Percentiles rank a stretch among this genome's conserved stretches.
Conservation (phyloP, 2,329 filamentous ascomycete genomes). For the Fusarium mundagurra region DNA sequence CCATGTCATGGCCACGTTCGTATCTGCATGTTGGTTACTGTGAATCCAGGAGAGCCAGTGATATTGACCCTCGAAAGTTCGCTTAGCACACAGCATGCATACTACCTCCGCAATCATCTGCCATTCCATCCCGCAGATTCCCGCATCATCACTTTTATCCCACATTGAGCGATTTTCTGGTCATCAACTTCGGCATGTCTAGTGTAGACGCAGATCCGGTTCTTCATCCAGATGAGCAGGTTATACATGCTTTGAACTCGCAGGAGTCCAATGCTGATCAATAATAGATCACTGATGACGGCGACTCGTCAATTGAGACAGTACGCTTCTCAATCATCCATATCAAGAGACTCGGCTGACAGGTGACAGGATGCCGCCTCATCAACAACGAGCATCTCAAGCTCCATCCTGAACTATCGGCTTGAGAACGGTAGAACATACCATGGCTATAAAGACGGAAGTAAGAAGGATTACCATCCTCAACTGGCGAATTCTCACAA, state of each 20-base stretch:
- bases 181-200: not conserved
- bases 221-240: not conserved
- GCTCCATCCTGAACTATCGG: not conserved
- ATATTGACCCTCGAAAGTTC: fast-evolving
- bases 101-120: fast-evolving
- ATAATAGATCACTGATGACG: fast-evolving
- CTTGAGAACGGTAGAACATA: conserved; percentile 21
- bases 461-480: fast-evolving
- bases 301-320: not conserved
- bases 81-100: not conserved
- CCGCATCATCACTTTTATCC: no score
- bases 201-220: not conserved
- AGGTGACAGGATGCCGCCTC: not conserved
- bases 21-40: not conserved
- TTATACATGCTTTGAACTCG: fast-evolving
- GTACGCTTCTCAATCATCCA: not conserved
- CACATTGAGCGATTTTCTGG: not conserved
- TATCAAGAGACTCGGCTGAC: fast-evolving
- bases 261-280: not conserved
- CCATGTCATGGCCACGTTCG: not conserved
- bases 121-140: not conserved
- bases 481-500: fast-evolving
- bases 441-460: conserved; percentile 13
- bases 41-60: not conserved
- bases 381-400: not conserved